These are phyloP conservation scores for Venturia pyrina DNA, from an alignment of 2,329 filamentous ascomycete species.

Conservation along the genomic window DNA sequence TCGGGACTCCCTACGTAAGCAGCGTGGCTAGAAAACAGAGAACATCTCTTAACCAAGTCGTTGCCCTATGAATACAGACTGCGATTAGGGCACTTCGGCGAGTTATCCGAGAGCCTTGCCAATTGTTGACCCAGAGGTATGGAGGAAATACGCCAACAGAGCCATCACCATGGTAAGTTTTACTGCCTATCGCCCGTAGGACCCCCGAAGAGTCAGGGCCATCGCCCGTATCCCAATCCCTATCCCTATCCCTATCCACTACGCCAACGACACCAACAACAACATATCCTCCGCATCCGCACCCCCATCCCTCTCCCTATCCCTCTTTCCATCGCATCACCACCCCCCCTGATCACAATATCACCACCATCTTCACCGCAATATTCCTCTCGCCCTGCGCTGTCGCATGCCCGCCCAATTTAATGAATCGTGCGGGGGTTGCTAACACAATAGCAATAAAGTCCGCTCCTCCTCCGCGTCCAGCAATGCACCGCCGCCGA, in stretches of 20 bases:
- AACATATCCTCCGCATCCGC: not conserved
- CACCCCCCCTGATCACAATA: not conserved
- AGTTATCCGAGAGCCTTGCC: conserved; percentile 2
- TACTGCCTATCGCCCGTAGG: not conserved
- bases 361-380: not conserved
- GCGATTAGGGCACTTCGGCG: conserved; percentile 3
- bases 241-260: not conserved
- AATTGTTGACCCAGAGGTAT: not conserved
- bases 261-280: not conserved
- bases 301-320: not conserved
- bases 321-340: not conserved
- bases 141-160: not conserved
- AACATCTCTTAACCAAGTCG: conserved; percentile 1
- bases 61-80: conserved; percentile 1
- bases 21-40: conserved; percentile 4
- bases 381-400: not conserved
- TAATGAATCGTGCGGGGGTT: not conserved
- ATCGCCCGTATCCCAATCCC: not conserved
- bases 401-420: not conserved
- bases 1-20: conserved; percentile 5
- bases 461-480: conserved; percentile 1
- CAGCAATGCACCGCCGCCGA: conserved; percentile 9
- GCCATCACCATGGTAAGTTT: not conserved
- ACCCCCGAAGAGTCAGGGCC: not conserved
- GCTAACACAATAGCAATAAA: not conserved